Conservation (phyloP, 2,329 filamentous ascomycete genomes). For the Cercospora sojina region DNA sequence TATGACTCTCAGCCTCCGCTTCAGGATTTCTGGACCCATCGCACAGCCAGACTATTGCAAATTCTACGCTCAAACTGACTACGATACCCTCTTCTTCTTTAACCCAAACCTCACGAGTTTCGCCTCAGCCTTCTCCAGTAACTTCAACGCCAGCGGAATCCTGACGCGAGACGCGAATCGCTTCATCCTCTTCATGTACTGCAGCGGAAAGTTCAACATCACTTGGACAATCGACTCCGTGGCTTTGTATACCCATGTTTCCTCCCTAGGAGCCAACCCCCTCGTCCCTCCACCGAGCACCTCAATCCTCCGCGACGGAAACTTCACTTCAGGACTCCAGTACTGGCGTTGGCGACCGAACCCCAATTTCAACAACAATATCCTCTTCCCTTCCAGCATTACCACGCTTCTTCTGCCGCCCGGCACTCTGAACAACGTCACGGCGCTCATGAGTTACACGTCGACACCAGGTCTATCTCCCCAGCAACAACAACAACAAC, state of each 20-base stretch:
- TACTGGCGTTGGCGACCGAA: neutral
- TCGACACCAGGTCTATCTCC: no score
- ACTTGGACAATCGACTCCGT: conserved; percentile 5
- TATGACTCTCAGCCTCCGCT: neutral
- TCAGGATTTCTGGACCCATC: neutral
- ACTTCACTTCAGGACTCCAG: neutral
- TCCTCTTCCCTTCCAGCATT: neutral
- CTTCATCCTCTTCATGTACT: conserved; percentile 9
- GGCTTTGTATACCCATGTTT: neutral
- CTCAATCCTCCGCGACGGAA: neutral
- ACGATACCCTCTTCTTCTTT: neutral
- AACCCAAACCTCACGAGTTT: neutral
- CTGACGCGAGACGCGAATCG: neutral
- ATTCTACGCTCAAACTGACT: conserved; percentile 6
- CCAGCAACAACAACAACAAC: neutral
- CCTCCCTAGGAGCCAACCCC: neutral
- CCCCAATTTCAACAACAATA: neutral
- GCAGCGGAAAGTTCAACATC: conserved; percentile 3
- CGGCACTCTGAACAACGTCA: neutral
- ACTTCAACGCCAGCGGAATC: conserved; percentile 8
- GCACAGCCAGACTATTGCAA: neutral
- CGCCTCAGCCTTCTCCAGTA: neutral
- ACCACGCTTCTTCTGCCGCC: neutral
- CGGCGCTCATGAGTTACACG: neutral
- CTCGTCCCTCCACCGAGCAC: neutral